Evolutionary conservation across 257 asterid species (phyloP).

Genomic region (Paulownia fortunei): DNA sequence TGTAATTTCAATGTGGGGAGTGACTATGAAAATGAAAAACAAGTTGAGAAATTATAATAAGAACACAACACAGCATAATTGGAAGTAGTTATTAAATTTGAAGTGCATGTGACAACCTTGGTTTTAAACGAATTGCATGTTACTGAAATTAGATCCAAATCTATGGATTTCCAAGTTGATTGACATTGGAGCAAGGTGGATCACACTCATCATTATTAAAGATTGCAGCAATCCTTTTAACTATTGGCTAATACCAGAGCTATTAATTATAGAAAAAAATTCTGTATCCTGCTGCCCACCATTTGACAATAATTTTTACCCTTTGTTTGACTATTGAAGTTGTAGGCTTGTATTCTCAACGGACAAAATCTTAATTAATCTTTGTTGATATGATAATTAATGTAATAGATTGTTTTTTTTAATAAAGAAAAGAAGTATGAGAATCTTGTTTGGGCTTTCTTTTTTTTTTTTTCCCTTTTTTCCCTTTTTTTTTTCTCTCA

Average conservation of each 20-base stretch:
- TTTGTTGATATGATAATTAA: not conserved
- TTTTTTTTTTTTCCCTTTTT: too few relatives aligned
- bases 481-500: too few relatives aligned
- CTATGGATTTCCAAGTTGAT: constrained; percentile 37
- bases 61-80: not conserved
- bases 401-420: not conserved
- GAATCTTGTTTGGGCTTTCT: not conserved
- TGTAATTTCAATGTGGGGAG: too few relatives aligned
- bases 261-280: constrained; percentile 3
- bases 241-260: too few relatives aligned
- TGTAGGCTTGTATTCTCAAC: constrained; percentile 3
- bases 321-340: constrained; percentile 17
- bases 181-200: constrained; percentile 36
- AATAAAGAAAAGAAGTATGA: too few relatives aligned
- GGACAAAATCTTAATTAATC: constrained; percentile 9
- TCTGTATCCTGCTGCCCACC: not conserved
- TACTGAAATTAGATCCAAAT: constrained; percentile 44
- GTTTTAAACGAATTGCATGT: constrained; percentile 44
- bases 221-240: not conserved
- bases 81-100: not conserved
- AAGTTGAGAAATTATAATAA: not conserved
- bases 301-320: not conserved
- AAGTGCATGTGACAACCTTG: constrained; percentile 54
- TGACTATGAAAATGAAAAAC: too few relatives aligned
- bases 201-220: too few relatives aligned